Evolutionary conservation across 805 yeast genomes (phyloP), one percentile per base, ranked within the genome.

Genomic region (Phaffomyces opuntiae): DNA sequence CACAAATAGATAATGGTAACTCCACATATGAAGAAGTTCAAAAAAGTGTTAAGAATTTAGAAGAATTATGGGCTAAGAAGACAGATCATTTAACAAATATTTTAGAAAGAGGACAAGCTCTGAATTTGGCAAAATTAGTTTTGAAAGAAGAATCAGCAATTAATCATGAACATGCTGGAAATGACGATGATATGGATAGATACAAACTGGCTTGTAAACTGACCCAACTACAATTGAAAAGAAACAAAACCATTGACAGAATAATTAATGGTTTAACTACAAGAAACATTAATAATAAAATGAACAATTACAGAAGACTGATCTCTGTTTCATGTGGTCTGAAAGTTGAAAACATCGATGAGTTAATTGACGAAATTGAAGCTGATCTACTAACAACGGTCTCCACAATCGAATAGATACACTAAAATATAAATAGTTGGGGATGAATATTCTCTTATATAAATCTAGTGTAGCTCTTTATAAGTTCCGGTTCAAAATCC

Each of bases 291-390:
- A 76, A 71, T 62, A 41, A 68, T 29, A 83, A 81, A 61, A 82
- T 87, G 78, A 75, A 79, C 56, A 88, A 87, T 60, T 84, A 91
- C 68, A 74, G 95, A 51, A 80, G 80, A 56, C 70, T 91, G 49
- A 81, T 93, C 38, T 77, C 91, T 24, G 67, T 80, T 40, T 77
- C 87, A 40, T 85, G 95, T 60, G 95, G 87, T 3, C 72, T 88
- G 45, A 78, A 81, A 42, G 73, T 81, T 19, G 95, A 87, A 49
- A 93, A 85, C 49, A 82, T 91, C 47, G 87, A 83, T 53, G 83
- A 86, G 29, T 72, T 88, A 48, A 70, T 91, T 42, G 91, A 86
- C 53, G 96, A 91, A 19, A 85, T 91, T 38, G 88, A 69, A 47
- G 61, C 63, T 25, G 74, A 68, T 47, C 49, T 69, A 9, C 41